A percentile compares a stretch with the other conserved stretches of the same genome.
Evolutionary conservation across 441 rosid species (phyloP).

Genomic region (Pelargonium myrrhifolium): DNA sequence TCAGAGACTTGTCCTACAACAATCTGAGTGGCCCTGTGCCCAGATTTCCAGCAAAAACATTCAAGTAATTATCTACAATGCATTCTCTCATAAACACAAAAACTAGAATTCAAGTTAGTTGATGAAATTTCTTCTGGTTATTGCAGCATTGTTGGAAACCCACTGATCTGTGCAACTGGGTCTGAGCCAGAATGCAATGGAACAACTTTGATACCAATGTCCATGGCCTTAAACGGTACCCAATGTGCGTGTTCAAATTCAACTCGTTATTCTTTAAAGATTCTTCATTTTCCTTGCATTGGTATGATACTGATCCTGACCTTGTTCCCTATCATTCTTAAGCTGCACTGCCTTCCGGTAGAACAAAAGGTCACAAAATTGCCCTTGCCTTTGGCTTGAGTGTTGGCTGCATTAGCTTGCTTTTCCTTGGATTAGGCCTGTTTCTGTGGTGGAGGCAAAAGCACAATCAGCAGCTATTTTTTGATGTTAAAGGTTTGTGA

Average conservation of each 20-base stretch:
- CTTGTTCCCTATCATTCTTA: conserved; percentile 12
- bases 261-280: background rate
- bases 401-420: conserved; percentile 47
- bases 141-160: conserved; percentile 82
- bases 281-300: background rate
- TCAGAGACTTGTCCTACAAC: conserved; percentile 88
- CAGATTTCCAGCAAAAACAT: conserved; percentile 78
- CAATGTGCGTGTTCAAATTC: conserved; percentile 37
- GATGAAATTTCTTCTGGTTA: background rate
- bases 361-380: conserved; percentile 52
- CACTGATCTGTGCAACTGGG: conserved; percentile 75
- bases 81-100: background rate
- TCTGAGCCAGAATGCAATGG: conserved; percentile 86
- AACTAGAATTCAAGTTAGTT: background rate
- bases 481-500: conserved; percentile 73
- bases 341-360: conserved; percentile 37
- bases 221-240: conserved; percentile 76
- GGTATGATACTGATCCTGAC: conserved; percentile 22
- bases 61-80: conserved; percentile 47
- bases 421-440: conserved; percentile 59
- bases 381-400: conserved; percentile 71
- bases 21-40: conserved; percentile 85
- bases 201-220: conserved; percentile 74
- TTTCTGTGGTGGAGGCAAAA: conserved; percentile 84
- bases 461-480: conserved; percentile 54